Conservation (phyloP, 768 basidiomycete genomes). For the Tylopilus sp. region DNA sequence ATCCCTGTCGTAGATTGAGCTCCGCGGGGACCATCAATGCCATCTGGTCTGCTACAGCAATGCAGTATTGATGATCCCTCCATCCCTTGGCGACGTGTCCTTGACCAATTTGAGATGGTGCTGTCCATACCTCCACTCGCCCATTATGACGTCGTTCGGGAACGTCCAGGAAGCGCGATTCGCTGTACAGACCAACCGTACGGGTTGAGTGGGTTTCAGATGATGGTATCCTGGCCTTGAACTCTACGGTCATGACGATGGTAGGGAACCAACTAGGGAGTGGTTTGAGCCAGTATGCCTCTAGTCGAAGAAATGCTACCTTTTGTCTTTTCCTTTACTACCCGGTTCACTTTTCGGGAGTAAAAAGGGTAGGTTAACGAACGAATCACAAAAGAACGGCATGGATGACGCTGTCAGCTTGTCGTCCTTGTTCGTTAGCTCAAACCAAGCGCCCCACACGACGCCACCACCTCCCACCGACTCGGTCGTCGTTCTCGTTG, state of each 20-base stretch:
- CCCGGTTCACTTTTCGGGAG: conserved; percentile 45
- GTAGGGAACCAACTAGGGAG: conserved; percentile 58
- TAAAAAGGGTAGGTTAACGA: conserved; percentile 43
- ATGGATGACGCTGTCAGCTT: conserved; percentile 45
- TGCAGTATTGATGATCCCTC: conserved; percentile 62
- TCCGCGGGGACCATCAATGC: conserved; percentile 41
- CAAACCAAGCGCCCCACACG: conserved; percentile 56
- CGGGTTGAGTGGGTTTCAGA: conserved; percentile 41
- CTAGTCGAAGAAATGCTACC: conserved; percentile 5
- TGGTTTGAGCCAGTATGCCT: not conserved
- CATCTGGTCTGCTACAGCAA: conserved; percentile 63
- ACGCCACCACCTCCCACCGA: conserved; percentile 51
- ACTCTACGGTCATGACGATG: conserved; percentile 57
- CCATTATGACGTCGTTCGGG: conserved; percentile 56
- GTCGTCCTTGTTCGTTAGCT: conserved; percentile 45
- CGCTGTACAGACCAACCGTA: conserved; percentile 56
- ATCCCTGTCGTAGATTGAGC: conserved; percentile 25
- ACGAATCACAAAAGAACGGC: conserved; percentile 57
- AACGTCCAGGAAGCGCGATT: conserved; percentile 48
- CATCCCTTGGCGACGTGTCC: conserved; percentile 43
- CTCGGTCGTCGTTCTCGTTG: conserved; percentile 35
- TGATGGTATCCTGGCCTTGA: conserved; percentile 57
- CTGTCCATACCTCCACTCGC: conserved; percentile 64
- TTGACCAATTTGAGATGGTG: conserved; percentile 52
- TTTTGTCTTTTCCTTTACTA: conserved; percentile 14